Conservation (phyloP, 139 green algal genomes). For the Desmodesmus armatus region DNA sequence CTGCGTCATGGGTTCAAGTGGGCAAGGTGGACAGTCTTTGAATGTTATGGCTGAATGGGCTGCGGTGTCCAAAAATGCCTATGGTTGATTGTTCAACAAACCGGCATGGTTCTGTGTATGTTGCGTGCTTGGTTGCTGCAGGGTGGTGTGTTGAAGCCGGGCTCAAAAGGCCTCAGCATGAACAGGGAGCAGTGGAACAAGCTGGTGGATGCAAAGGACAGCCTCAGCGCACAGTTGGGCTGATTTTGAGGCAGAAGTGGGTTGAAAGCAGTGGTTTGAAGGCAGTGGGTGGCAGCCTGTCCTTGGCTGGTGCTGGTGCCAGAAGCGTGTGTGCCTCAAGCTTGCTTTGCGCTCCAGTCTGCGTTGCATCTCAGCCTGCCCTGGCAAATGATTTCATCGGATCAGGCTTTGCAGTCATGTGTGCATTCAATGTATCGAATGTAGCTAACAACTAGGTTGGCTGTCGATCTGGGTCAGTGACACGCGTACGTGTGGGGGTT, state of each 20-base stretch:
- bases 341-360: too few species aligned
- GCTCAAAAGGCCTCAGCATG: conserved; percentile 73
- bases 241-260: not conserved
- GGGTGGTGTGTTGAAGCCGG: conserved; percentile 65
- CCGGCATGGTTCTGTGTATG: not conserved
- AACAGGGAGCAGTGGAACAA: conserved; percentile 64
- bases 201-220: conserved; percentile 22
- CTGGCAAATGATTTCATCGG: too few species aligned
- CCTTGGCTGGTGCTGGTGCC: too few species aligned
- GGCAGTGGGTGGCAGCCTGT: too few species aligned
- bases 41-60: not conserved
- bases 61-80: not conserved
- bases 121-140: conserved; percentile 26
- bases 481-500: too few species aligned
- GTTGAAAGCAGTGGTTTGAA: too few species aligned
- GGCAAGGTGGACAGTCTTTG: not conserved
- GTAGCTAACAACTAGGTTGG: too few species aligned
- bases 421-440: too few species aligned
- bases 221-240: not conserved
- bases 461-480: too few species aligned
- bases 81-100: not conserved
- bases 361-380: too few species aligned
- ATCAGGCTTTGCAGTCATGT: too few species aligned
- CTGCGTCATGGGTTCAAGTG: not conserved
- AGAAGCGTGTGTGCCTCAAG: too few species aligned